Base-by-base conservation (phyloP, 2,329 filamentous ascomycete species). In the Trichoderma afroharzianum region DNA sequence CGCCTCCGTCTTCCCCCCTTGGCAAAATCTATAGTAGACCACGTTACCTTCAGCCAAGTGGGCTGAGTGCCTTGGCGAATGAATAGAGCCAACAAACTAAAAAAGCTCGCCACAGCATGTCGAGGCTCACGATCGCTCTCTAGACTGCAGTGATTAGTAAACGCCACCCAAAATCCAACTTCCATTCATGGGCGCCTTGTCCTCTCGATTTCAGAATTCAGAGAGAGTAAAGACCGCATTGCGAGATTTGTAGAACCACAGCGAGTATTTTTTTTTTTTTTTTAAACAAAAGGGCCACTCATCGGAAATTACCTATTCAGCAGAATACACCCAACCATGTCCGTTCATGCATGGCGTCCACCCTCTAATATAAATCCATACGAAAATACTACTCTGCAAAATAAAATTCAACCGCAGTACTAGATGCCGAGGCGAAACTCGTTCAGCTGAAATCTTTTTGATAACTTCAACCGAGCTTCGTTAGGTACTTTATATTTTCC, bases 41-140 rank as follows among this genome's bases (percentile, higher is more conserved):
- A 63, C 61, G 61, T 63, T 63, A 63, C 36, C 36, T n/a, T 43
- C 36, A 43, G 61, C 61, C 61, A 63, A 63, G 61, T 50, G 61
- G 61, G 61, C 61, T 63, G 61, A 63, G 26, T 32, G 5, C 39
- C 53, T 57, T 57, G 53, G 53, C 53, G 26, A 50, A 9, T 12
- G 11, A 14, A 21, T 50, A 50, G 0, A 50, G n/a, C 43, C 43
- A 47, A 43, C 39, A n/a, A 21, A 50, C 43, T 18, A n/a, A 47
- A 47, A 50, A 50, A 50, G 18, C 43, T 50, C 43, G 43, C 43
- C 43, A 50, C 36, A 1, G 36, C 36, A 39, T 3, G 15, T 43
- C 39, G 39, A 43, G 39, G 39, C 15, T 43, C 39, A 43, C n/a
- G 39, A 43, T 43, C 7, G 14, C 33, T 36, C 12, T 36, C 1